Base-by-base conservation (phyloP, 2,329 filamentous ascomycete species). In the Arthrinium phaeospermum region DNA sequence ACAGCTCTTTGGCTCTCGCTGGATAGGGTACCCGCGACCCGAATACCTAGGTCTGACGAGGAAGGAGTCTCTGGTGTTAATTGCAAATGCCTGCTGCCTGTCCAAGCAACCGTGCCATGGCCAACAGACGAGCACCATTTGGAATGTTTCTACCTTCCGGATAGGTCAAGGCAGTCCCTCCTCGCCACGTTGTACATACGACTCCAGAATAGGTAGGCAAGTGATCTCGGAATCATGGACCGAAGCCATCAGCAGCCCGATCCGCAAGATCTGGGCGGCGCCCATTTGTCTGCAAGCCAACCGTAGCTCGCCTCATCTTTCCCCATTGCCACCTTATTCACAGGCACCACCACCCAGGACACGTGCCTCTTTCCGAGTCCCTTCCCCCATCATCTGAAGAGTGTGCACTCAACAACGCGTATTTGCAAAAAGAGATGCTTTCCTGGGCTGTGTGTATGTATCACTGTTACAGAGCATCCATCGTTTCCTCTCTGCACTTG, bases 161-260 rank as follows among this genome's bases (percentile, higher is more conserved):
- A 64, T 14, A 14, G 57, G 19, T 10, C 34, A 61, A 64, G 19
- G 34, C 30, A 61, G 57, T 41, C 19, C 14, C 41, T 64, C 12
- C 57, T 64, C 19, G 41, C 19, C n/a, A 41, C 57, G 34, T 41
- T 22, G 34, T 37, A 64, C 57, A 64, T 13, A 24, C 4, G n/a
- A 41, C 34, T 37, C 57, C 34, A 24, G 57, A 64, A 64, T 34
- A 64, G 22, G 57, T n/a, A 64, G 57, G 34, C 57, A 41, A 41
- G 57, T n/a, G 22, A 64, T 64, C 57, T 64, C 57, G 57, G 57
- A 41, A 64, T 22, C 53, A 37, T 61, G 53, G 30, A 37, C 53
- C 53, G 53, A 61, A 61, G 53, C 53, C 53, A 61, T 61, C 57
- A 64, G 57, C 57, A 64, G 57, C 57, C 57, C 34, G 57, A 41